These are phyloP conservation scores for Cordyceps cateniannulata DNA, from an alignment of 2,329 filamentous ascomycete species.

Conservation along the genomic window DNA sequence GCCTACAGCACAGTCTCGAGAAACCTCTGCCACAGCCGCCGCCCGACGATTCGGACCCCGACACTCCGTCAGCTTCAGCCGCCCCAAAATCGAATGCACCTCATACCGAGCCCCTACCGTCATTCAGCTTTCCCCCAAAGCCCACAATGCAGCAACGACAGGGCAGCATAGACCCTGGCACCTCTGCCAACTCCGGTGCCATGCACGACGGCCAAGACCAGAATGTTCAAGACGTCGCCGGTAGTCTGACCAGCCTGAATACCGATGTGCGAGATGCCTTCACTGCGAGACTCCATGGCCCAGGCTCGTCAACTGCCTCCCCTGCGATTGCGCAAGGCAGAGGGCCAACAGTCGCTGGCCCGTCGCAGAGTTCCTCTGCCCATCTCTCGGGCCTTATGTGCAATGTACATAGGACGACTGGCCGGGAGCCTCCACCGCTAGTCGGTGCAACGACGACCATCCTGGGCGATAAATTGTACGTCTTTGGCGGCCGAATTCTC, in stretches of 20 bases:
- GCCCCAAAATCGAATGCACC: conserved; percentile 12
- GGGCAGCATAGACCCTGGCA: background rate
- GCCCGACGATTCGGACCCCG: conserved; percentile 16
- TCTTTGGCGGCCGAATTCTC: conserved; percentile 86
- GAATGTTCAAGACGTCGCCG: background rate
- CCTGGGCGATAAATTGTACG: conserved; percentile 90
- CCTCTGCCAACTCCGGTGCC: background rate
- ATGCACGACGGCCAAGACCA: conserved; percentile 11
- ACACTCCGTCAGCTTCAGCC: conserved; percentile 6
- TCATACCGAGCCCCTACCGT: conserved; percentile 22
- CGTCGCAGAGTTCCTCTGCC: conserved; percentile 42
- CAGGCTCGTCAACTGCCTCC: conserved; percentile 50
- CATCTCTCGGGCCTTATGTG: conserved; percentile 63
- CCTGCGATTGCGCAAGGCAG: conserved; percentile 39
- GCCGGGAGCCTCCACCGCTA: conserved; percentile 80
- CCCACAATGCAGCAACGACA: background rate
- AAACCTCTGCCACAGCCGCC: conserved; percentile 52
- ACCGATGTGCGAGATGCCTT: conserved; percentile 8
- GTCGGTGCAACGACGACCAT: conserved; percentile 95
- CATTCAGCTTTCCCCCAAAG: background rate
- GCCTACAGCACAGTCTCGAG: conserved; percentile 49
- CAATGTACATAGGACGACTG: conserved; percentile 78
- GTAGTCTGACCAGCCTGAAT: conserved; percentile 3
- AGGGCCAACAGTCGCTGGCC: conserved; percentile 31
- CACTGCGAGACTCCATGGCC: conserved; percentile 33